Conservation (phyloP, 1,284 basidiomycete species). For the Melanopsichium pennsylvanicum region DNA sequence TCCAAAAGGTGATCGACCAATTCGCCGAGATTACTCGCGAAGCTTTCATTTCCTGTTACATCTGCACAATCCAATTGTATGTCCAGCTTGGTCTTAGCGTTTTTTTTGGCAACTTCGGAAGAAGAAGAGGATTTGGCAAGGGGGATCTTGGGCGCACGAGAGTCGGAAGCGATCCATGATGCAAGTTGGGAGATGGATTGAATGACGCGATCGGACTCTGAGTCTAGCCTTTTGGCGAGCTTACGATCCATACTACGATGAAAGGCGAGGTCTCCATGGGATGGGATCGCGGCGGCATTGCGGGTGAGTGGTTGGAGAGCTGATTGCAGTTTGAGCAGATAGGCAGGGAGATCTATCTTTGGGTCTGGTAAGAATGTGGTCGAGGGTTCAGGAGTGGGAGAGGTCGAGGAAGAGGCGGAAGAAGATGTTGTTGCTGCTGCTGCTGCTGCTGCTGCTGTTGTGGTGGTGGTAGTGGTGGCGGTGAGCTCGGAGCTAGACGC, state of each 20-base stretch:
- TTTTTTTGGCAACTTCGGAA: slow-evolving; percentile 1
- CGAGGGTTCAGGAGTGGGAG: slow-evolving; percentile 16
- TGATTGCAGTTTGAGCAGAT: slow-evolving; percentile 47
- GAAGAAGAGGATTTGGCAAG: slow-evolving; percentile 4
- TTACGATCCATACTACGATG: slow-evolving; percentile 81
- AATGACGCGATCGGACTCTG: slow-evolving; percentile 71
- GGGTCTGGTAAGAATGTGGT: slow-evolving; percentile 23
- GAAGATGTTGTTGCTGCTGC: background rate
- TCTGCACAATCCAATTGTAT: slow-evolving; percentile 29
- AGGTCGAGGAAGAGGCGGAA: slow-evolving; percentile 6
- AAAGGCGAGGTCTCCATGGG: slow-evolving; percentile 76
- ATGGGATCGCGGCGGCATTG: slow-evolving; percentile 63
- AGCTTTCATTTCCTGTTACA: slow-evolving; percentile 73
- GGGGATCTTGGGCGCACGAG: slow-evolving; percentile 31
- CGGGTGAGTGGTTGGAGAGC: slow-evolving; percentile 51
- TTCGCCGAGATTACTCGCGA: slow-evolving; percentile 79
- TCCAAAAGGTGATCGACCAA: slow-evolving; percentile 85
- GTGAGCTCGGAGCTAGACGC: slow-evolving; percentile 12
- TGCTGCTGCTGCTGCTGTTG: background rate
- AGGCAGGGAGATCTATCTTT: slow-evolving; percentile 24
- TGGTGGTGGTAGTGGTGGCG: too few relatives aligned
- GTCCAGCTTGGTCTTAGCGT: slow-evolving; percentile 11
- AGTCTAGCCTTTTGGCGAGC: slow-evolving; percentile 75
- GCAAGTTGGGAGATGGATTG: slow-evolving; percentile 39
- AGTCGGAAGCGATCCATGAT: slow-evolving; percentile 37